These are phyloP conservation scores for Phytopythium helicoides DNA, from an alignment of 352 stramenopile genomes.

Conservation along the genomic window DNA sequence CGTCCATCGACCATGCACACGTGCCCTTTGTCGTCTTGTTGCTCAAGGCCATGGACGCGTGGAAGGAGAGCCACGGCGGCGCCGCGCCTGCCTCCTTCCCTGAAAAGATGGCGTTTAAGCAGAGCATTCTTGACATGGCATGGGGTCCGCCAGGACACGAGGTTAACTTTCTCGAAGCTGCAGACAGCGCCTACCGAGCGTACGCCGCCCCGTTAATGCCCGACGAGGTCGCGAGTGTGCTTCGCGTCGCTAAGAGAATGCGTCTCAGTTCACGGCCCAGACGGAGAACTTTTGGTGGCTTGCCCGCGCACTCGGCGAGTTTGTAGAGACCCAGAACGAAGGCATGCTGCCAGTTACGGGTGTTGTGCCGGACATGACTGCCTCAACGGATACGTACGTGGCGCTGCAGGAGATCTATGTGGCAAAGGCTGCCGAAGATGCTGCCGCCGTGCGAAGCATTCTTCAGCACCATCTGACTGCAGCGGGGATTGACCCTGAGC, in stretches of 20 bases:
- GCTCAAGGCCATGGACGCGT: conserved; percentile 58
- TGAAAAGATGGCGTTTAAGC: conserved; percentile 92
- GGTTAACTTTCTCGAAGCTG: conserved; percentile 96
- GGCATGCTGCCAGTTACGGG: conserved; percentile 85
- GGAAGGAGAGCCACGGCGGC: conserved; percentile 44
- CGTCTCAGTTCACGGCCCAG: conserved; percentile 31
- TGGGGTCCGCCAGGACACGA: conserved; percentile 68
- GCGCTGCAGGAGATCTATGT: conserved; percentile 93
- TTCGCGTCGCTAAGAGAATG: conserved; percentile 34
- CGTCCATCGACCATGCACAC: conserved; percentile 88
- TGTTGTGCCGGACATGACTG: conserved; percentile 96
- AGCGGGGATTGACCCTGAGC: conserved; percentile 25
- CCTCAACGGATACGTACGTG: conserved; percentile 93
- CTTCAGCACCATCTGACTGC: conserved; percentile 26
- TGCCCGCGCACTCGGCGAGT: conserved; percentile 66
- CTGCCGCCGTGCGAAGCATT: conserved; percentile 31
- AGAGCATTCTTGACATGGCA: conserved; percentile 56
- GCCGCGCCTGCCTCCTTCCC: conserved; percentile 64
- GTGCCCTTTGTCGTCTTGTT: conserved; percentile 95
- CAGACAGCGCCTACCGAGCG: conserved; percentile 90
- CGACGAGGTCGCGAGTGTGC: conserved; percentile 70
- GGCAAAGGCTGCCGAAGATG: conserved; percentile 83
- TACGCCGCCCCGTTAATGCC: conserved; percentile 85
- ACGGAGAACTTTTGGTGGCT: conserved; percentile 83
- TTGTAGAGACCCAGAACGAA: conserved; percentile 64